Percentiles rank a stretch among this genome's conserved stretches.
Evolutionary conservation across 257 asterid genomes (phyloP).

Genomic region (Fraxinus cuspidata): DNA sequence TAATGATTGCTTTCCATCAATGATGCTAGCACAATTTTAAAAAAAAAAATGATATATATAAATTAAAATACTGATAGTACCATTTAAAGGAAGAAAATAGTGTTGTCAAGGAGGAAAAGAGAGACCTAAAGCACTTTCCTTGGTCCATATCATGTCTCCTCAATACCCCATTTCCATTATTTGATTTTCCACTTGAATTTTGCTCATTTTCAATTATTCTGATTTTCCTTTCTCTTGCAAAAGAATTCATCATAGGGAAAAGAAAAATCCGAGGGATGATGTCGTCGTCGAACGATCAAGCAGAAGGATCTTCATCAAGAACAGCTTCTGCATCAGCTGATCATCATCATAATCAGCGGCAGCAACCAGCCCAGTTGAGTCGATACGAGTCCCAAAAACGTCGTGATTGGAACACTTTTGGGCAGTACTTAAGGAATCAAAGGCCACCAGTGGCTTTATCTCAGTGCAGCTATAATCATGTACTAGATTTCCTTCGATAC

Average conservation of each 20-base stretch:
- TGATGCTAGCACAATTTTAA: constrained; percentile 33
- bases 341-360: constrained; percentile 18
- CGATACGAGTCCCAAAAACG: constrained; percentile 86
- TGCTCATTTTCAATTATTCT: constrained; percentile 1
- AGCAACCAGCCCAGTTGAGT: constrained; percentile 54
- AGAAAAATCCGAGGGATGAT: constrained; percentile 34
- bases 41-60: constrained; percentile 19
- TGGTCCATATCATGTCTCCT: constrained; percentile 75
- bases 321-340: constrained; percentile 7
- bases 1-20: constrained; percentile 43
- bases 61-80: constrained; percentile 48
- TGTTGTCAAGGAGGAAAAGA: constrained; percentile 59
- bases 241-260: constrained; percentile 5
- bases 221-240: background rate
- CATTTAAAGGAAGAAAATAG: constrained; percentile 56
- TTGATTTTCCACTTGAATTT: constrained; percentile 46
- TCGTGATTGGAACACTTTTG: constrained; percentile 93
- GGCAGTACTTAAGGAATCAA: constrained; percentile 77
- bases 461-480: constrained; percentile 74
- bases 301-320: constrained; percentile 46
- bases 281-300: constrained; percentile 59
- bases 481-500: constrained; percentile 67
- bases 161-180: constrained; percentile 39
- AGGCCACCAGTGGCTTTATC: constrained; percentile 70
- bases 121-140: constrained; percentile 56